Evolutionary conservation across 805 yeast genomes (phyloP).

Genomic region (Limtongozyma cylindracea): DNA sequence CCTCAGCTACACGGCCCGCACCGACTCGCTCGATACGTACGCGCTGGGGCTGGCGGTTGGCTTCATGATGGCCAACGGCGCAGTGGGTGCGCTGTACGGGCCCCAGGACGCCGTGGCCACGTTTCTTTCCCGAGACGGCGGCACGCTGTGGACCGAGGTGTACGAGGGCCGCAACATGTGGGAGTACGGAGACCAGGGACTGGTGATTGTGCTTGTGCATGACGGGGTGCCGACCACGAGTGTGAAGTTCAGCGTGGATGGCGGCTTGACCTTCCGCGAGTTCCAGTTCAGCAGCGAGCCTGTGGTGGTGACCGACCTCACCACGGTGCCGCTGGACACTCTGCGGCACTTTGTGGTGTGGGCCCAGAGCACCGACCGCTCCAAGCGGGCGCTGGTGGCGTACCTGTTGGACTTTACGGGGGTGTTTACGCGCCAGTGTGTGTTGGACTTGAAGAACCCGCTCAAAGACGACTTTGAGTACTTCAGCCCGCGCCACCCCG

Average conservation of each 20-base stretch:
- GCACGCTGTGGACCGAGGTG: conserved; percentile 67
- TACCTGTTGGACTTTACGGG: conserved; percentile 12
- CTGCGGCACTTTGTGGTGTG: conserved; percentile 53
- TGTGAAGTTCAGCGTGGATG: conserved; percentile 34
- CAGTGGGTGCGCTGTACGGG: conserved; percentile 43
- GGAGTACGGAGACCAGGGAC: conserved; percentile 97
- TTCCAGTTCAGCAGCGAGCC: conserved; percentile 32
- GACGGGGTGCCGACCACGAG: conserved; percentile 32
- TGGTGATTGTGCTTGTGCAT: conserved; percentile 51
- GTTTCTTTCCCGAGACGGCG: conserved; percentile 74
- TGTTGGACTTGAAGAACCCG: conserved; percentile 15
- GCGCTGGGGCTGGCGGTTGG: conserved; percentile 85
- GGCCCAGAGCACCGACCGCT: conserved; percentile 11
- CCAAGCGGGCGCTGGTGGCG: too few species aligned
- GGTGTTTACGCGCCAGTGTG: conserved; percentile 12
- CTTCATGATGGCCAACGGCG: conserved; percentile 76
- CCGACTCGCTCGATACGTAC: conserved; percentile 61
- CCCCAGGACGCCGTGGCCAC: conserved; percentile 33
- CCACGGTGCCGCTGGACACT: conserved; percentile 85
- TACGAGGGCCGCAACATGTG: conserved; percentile 57
- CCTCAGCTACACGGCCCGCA: conserved; percentile 78
- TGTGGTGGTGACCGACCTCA: conserved; percentile 40
- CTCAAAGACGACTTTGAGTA: conserved; percentile 9
- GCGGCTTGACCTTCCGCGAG: conserved; percentile 59
- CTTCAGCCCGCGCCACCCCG: conserved; percentile 16